A percentile compares a stretch with the other conserved stretches of the same genome.
These are phyloP conservation scores for Uncinocarpus reesii DNA, from an alignment of 2,329 filamentous ascomycete genomes.

Conservation along the genomic window DNA sequence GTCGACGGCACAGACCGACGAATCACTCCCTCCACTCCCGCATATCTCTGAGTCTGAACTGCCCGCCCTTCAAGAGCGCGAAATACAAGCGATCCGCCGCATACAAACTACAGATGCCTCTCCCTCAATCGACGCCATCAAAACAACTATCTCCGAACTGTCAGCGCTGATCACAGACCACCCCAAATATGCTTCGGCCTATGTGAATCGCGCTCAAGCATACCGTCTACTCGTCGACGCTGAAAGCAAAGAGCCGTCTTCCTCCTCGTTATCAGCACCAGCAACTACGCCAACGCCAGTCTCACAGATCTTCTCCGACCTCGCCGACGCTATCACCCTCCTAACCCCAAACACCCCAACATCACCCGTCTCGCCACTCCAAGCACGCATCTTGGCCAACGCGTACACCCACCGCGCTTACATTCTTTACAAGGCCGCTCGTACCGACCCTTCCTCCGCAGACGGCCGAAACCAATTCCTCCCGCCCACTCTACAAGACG, in stretches of 20 bases:
- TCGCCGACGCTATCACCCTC: constrained; percentile 38
- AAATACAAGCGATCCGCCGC: constrained; percentile 33
- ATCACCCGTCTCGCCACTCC: constrained; percentile 37
- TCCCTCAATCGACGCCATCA: constrained; percentile 21
- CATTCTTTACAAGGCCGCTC: constrained; percentile 32
- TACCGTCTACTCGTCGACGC: constrained; percentile 29
- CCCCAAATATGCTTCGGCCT: constrained; percentile 45
- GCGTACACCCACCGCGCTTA: constrained; percentile 47
- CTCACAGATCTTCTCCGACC: constrained; percentile 27
- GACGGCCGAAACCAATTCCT: constrained; percentile 13
- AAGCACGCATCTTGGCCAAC: constrained; percentile 43
- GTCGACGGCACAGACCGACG: constrained; percentile 29
- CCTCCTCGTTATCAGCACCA: constrained; percentile 18
- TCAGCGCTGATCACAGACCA: constrained; percentile 34
- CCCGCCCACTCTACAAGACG: constrained; percentile 26
- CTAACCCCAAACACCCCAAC: constrained; percentile 33
- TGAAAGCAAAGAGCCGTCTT: constrained; percentile 15
- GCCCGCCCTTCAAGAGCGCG: constrained; percentile 30
- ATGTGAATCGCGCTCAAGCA: constrained; percentile 47
- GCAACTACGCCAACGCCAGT: constrained; percentile 18
- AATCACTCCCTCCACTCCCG: constrained; percentile 34
- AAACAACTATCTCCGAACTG: constrained; percentile 31
- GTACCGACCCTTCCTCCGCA: not conserved
- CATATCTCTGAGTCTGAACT: constrained; percentile 31
- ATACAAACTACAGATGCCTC: constrained; percentile 21